phyloP scores from a whole-genome alignment of 1,284 basidiomycete species.

The Entoloma clypeatum region DNA sequence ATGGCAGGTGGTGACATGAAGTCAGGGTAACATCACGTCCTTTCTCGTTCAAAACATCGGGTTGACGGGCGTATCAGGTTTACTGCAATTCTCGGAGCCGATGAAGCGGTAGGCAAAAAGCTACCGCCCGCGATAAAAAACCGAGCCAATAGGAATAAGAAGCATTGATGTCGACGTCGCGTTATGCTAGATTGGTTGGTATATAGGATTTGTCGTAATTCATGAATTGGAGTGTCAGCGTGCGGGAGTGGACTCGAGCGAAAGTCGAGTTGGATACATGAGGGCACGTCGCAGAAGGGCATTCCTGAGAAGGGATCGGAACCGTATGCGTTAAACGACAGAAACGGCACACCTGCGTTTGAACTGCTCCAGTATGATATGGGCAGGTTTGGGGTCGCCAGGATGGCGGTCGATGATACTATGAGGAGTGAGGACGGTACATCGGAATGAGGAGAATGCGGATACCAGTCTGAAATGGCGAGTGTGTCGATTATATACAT shows the following conservation, averaged over 20 bases:
- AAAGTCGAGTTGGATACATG: conserved; percentile 37
- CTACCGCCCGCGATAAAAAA: conserved; percentile 10
- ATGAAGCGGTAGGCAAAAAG: conserved; percentile 4
- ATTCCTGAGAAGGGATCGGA: conserved; percentile 44
- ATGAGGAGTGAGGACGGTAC: conserved; percentile 12
- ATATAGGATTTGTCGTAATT: neutral
- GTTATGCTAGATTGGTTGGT: neutral
- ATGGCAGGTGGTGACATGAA: conserved; percentile 57
- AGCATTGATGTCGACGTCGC: conserved; percentile 5
- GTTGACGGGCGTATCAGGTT: conserved; percentile 30
- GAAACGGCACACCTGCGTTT: conserved; percentile 52
- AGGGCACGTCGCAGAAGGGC: conserved; percentile 52
- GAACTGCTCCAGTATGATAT: conserved; percentile 51
- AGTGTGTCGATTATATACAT: conserved; percentile 75
- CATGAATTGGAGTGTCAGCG: conserved; percentile 7
- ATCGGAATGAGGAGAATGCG: conserved; percentile 2
- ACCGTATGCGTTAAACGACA: conserved; percentile 2
- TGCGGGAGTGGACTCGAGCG: too few species aligned
- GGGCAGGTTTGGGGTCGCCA: conserved; percentile 44
- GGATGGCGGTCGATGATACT: conserved; percentile 37
- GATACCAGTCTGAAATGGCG: conserved; percentile 42
- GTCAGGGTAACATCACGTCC: conserved; percentile 41
- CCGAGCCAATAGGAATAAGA: conserved; percentile 18
- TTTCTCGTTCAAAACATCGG: conserved; percentile 5
- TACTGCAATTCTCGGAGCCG: conserved; percentile 25